A percentile compares a stretch with the other conserved stretches of the same genome.
Conservation (phyloP, 2,329 filamentous ascomycete species). For the Thyridium curvatum region DNA sequence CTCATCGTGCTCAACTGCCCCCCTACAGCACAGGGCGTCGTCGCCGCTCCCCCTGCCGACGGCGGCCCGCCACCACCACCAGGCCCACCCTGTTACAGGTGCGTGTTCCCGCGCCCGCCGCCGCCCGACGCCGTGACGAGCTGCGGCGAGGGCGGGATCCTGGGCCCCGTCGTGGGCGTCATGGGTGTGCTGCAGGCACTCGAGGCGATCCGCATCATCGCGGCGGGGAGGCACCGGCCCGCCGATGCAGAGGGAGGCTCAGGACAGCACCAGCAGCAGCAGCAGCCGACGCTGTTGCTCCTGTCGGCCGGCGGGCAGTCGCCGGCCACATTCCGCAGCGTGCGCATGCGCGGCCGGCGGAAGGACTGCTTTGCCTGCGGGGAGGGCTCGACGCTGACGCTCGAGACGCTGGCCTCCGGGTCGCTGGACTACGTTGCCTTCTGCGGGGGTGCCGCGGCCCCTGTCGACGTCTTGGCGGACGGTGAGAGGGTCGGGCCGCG, state of each 20-base stretch:
- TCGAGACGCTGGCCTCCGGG: conserved; percentile 54
- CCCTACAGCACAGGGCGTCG: conserved; percentile 51
- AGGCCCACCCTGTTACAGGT: conserved; percentile 89
- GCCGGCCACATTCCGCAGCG: conserved; percentile 55
- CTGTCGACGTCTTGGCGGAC: conserved; percentile 49
- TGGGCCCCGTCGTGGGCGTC: conserved; percentile 85
- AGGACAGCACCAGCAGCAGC: conserved; percentile 9
- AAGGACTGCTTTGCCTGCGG: conserved; percentile 74
- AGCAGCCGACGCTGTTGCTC: conserved; percentile 31
- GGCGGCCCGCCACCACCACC: conserved; percentile 16
- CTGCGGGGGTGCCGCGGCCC: conserved; percentile 56
- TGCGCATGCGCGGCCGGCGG: conserved; percentile 66
- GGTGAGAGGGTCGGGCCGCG: conserved; percentile 62
- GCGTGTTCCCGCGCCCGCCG: conserved; percentile 83
- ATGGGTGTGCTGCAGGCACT: conserved; percentile 93
- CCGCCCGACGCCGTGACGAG: conserved; percentile 75
- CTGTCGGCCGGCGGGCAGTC: conserved; percentile 34
- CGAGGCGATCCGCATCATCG: conserved; percentile 80
- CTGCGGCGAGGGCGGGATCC: conserved; percentile 87
- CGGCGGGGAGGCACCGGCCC: conserved; percentile 21
- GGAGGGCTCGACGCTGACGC: conserved; percentile 52
- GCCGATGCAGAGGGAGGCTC: neutral
- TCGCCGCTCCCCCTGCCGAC: too few relatives aligned
- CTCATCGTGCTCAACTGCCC: conserved; percentile 84
- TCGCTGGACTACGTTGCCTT: conserved; percentile 81